Evolutionary conservation across 495 filamentous ascomycete genomes (phyloP), one percentile per base, ranked within the genome.

Genomic region (Penicillium lividum): DNA sequence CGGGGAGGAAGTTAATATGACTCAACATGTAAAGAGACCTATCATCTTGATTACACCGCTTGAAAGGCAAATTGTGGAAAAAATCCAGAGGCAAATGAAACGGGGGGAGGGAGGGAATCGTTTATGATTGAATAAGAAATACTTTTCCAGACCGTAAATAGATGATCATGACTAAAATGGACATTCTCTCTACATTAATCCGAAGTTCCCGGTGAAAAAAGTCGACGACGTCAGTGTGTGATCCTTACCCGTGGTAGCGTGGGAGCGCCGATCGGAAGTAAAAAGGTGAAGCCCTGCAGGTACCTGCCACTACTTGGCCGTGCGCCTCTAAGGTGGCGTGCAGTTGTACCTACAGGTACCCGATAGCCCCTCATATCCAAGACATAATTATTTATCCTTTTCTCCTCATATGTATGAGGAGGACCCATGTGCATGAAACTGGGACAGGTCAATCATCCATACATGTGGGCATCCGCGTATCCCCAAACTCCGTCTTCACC

Each of bases 321-420:
- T 46, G 59, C 59, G 46, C 46, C 45, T 33, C 42, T 54, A 34
- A 16, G 15, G 63, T 60, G 58, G 60, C 58, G 61, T 65, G 61
- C 59, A 67, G 52, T 56, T 62, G 67, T 69, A 69, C 58, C 60
- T 66, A 63, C 62, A 68, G 62, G 65, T 70, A 68, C 65, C 59
- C 56, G 64, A 44, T 53, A 48, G 15, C 18, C 36, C 51, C 28
- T 51, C 54, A 22, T 22, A 22, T 22, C 22, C 22, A 22, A 22
- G 2, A 22, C 22, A 22, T 22, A 22, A 25, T 28, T 18, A 46
- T 46, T 18, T 18, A 18, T n/a, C 18, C 31, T 49, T 49, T 31
- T 15, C 31, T 49, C 46, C 28, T n/a, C 28, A 11, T 8, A 46
- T 15, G 15, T 40, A n/a, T 7, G n/a, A 3, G 13, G 6, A 5